Conservation (phyloP, 148 eudicot genomes). For the Amaranthus hypochondriacus region DNA sequence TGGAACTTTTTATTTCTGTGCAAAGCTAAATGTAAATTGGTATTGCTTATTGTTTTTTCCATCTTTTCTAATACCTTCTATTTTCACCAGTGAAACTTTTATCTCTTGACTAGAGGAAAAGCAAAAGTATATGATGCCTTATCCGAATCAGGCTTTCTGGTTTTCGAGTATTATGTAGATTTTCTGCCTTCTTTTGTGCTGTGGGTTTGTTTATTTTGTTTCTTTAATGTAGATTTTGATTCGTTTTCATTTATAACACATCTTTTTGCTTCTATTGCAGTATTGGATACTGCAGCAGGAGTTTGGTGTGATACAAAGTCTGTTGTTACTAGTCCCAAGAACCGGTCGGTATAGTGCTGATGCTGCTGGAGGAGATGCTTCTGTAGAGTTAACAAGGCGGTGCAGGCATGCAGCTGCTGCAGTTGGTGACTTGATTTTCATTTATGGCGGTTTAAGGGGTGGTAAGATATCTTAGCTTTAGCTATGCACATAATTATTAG, state of each 20-base stretch:
- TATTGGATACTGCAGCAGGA: conserved; percentile 98
- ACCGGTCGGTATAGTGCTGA: conserved; percentile 94
- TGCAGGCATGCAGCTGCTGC: conserved; percentile 99
- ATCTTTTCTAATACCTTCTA: no score
- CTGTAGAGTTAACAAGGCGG: conserved; percentile 93
- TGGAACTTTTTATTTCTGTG: no score
- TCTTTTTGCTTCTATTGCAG: conserved; percentile 34
- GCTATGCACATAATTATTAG: no score
- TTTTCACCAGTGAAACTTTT: no score
- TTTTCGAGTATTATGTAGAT: background rate
- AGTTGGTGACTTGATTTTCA: conserved; percentile 84
- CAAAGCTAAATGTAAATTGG: no score
- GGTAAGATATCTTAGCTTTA: conserved; percentile 43
- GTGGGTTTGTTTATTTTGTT: no score
- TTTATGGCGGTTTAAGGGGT: conserved; percentile 95
- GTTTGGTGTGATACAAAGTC: conserved; percentile 98
- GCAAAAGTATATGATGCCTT: no score
- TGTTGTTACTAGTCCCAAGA: conserved; percentile 92
- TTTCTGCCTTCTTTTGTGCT: background rate
- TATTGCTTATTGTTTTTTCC: no score
- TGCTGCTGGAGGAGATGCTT: conserved; percentile 99
- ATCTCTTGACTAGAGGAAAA: no score
- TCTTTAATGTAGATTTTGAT: background rate
- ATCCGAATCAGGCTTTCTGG: background rate
- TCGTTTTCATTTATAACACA: background rate